A percentile compares a stretch with the other conserved stretches of the same genome.
Conservation (phyloP, 1,284 basidiomycete genomes). For the Heterobasidion annosum region DNA sequence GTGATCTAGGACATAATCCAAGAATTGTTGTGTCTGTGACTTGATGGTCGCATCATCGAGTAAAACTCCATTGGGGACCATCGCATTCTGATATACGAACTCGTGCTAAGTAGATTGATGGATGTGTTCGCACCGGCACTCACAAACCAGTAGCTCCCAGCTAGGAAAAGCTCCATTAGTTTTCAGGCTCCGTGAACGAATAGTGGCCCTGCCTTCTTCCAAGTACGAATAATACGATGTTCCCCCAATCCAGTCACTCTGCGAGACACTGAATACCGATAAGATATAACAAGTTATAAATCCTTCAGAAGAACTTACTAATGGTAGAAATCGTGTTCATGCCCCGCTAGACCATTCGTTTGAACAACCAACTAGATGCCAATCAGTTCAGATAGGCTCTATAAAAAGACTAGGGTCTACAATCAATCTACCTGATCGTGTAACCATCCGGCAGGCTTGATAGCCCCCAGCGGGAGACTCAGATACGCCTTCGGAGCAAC, state of each 20-base stretch:
- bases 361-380: conserved; percentile 35
- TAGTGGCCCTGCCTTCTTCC: conserved; percentile 36
- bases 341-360: conserved; percentile 43
- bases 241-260: conserved; percentile 48
- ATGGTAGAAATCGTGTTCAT: conserved; percentile 47
- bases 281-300: not conserved
- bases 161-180: conserved; percentile 17
- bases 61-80: conserved; percentile 42
- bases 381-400: not conserved
- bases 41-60: conserved; percentile 36
- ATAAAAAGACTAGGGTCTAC: not conserved
- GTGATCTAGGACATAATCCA: conserved; percentile 43
- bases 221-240: conserved; percentile 39
- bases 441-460: conserved; percentile 44
- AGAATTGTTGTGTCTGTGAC: conserved; percentile 36
- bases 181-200: not conserved
- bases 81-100: conserved; percentile 31
- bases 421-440: conserved; percentile 32
- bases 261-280: conserved; percentile 27
- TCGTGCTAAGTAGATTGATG: not conserved
- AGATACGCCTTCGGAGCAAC: conserved; percentile 45
- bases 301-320: conserved; percentile 24
- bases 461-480: conserved; percentile 35
- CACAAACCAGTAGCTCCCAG: conserved; percentile 55
- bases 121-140: conserved; percentile 14